Conservation (phyloP, 108 stramenopile species). For the Pelagomonas calceolata region DNA sequence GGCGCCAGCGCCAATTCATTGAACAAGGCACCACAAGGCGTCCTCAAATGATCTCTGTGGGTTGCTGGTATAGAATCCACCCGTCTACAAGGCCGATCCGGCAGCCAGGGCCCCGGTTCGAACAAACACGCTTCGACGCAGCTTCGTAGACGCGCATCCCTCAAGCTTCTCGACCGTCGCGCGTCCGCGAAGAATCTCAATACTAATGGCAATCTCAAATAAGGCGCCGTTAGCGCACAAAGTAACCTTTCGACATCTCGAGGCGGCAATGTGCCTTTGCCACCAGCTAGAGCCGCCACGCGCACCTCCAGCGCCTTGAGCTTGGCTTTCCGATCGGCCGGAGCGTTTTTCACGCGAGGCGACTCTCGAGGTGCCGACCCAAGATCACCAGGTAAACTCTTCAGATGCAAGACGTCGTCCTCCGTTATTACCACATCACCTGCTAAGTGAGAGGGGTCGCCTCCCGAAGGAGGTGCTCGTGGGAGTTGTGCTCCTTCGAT, state of each 20-base stretch:
- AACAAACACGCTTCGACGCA: conserved; percentile 86
- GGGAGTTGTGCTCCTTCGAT: conserved; percentile 10
- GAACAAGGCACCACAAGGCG: conserved; percentile 79
- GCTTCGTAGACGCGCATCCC: conserved; percentile 71
- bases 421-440: conserved; percentile 70
- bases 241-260: conserved; percentile 82
- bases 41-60: conserved; percentile 43
- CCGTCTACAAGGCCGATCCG: conserved; percentile 27
- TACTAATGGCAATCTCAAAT: conserved; percentile 87
- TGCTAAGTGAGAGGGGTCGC: conserved; percentile 19
- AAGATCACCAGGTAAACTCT: conserved; percentile 50
- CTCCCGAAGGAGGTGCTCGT: not conserved
- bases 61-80: not conserved
- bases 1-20: conserved; percentile 90
- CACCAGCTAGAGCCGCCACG: not conserved
- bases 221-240: conserved; percentile 84
- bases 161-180: conserved; percentile 61
- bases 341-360: not conserved
- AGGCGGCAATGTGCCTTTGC: conserved; percentile 51
- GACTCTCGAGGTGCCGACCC: not conserved
- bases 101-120: conserved; percentile 85
- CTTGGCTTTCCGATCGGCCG: not conserved
- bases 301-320: not conserved
- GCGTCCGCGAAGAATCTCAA: conserved; percentile 90
- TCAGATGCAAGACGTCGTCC: conserved; percentile 86